Conservation (phyloP, 2,329 filamentous ascomycete species). For the Xylaria sp. region DNA sequence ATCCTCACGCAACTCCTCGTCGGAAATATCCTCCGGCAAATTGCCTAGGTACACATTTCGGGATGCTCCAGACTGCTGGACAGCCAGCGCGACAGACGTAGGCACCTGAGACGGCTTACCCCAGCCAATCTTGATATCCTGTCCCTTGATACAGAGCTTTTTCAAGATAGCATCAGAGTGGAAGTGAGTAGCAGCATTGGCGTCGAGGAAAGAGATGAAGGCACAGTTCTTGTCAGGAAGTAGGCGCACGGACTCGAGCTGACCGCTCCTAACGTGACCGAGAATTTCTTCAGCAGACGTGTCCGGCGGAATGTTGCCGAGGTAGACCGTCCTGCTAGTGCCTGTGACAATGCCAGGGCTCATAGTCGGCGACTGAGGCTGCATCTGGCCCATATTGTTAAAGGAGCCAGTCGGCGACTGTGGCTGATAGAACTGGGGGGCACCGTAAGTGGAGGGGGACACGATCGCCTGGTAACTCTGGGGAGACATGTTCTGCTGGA, state of each 20-base stretch:
- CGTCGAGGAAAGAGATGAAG: slow-evolving; percentile 98
- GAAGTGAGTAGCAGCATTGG: slow-evolving; percentile 97
- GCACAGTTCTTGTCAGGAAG: slow-evolving; percentile 99
- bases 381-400: slow-evolving; percentile 63
- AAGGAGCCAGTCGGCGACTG: slow-evolving; percentile 86
- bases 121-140: slow-evolving; percentile 99
- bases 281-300: slow-evolving; percentile 96
- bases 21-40: slow-evolving; percentile 83
- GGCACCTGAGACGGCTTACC: slow-evolving; percentile 98
- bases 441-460: slow-evolving; percentile 81
- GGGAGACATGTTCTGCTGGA: slow-evolving; percentile 77
- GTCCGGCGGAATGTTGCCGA: slow-evolving; percentile 98
- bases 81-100: slow-evolving; percentile 93
- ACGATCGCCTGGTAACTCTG: slow-evolving; percentile 83
- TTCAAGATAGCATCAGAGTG: slow-evolving; percentile 99
- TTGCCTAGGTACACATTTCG: slow-evolving; percentile 97
- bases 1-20: slow-evolving; percentile 92
- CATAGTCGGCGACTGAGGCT: slow-evolving; percentile 74
- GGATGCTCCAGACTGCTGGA: slow-evolving; percentile 95
- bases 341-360: slow-evolving; percentile 81
- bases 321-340: slow-evolving; percentile 93
- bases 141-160: slow-evolving; percentile 96
- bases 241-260: slow-evolving; percentile 97
- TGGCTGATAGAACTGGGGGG: slow-evolving; percentile 78
- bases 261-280: slow-evolving; percentile 92